phyloP scores from a whole-genome alignment of 1,284 basidiomycete genomes.

The Ganoderma multipileum region DNA sequence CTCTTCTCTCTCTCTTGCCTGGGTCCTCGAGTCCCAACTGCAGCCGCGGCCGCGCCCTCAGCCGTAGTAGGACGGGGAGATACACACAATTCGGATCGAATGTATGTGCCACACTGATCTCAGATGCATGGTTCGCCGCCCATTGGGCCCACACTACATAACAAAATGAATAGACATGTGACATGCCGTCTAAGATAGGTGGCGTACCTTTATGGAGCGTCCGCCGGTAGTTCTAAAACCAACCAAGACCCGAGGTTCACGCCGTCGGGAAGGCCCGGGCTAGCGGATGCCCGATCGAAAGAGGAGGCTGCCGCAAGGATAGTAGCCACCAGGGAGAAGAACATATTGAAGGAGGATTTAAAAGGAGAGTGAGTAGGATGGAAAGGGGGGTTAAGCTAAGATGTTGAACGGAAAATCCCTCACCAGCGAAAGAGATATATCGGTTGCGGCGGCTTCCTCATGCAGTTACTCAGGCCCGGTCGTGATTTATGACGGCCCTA shows the following conservation, averaged over 20 bases:
- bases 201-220: conserved; percentile 65
- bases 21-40: too few relatives aligned
- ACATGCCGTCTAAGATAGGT: neutral
- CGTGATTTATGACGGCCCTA: neutral
- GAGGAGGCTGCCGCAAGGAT: neutral
- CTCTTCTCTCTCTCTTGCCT: neutral
- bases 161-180: neutral
- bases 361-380: neutral
- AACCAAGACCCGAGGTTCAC: conserved; percentile 73
- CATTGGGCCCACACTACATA: conserved; percentile 67
- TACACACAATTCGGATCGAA: conserved; percentile 62
- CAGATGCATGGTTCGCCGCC: conserved; percentile 59
- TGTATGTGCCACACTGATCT: conserved; percentile 59
- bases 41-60: too few relatives aligned
- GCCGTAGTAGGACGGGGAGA: neutral
- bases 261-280: conserved; percentile 54
- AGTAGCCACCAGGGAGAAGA: neutral
- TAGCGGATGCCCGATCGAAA: conserved; percentile 6
- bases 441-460: neutral
- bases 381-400: neutral
- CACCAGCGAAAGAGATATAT: neutral
- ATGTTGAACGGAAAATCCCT: neutral
- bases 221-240: conserved; percentile 68
- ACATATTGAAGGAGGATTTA: neutral
- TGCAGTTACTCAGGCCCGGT: neutral